Evolutionary conservation across 1,284 basidiomycete genomes (phyloP), one percentile per base, ranked within the genome.

Genomic region (Anthracocystis setariae): DNA sequence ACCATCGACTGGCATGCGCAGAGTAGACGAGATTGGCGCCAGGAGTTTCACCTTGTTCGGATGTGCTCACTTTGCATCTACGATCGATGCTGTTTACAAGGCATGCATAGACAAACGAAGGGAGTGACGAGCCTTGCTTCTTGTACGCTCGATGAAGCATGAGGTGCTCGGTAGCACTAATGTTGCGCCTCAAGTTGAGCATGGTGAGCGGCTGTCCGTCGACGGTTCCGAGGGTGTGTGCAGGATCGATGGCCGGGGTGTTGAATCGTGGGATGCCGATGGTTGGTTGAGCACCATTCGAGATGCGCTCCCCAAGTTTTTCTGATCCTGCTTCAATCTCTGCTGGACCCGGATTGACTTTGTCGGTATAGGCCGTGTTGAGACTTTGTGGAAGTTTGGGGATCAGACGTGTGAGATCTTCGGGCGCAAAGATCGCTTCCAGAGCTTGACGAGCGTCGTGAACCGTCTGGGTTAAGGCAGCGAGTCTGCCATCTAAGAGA

Each of bases 11-110:
- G 9, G 61, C 61, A 20, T 64, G 61, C 1, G 61, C 61, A 8
- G 61, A 64, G 29, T 64, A 64, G n/a, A 35, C 49, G 5, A 64
- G 54, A 27, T 64, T 46, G 12, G 52, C 61, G 21, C 61, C 61
- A 10, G 55, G 61, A 2, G 35, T 23, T 18, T 48, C 49, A 21
- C 23, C 61, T 0, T 37, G 44, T 8, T 52, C 39, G 0, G 45
- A 17, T 3, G 39, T 49, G 54, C 44, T 51, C 3, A 49, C 33
- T 9, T 37, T 53, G 48, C 50, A 64, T 21, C 42, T 48, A 40
- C 54, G 48, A 50, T 64, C 61, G 45, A 64, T 64, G 46, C 61
- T 64, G 53, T 64, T 64, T 24, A 64, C 54, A 8, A 64, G 56
- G 50, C 61, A 64, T 4, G 61, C 61, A 24, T 64, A 64, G 33